A percentile compares a stretch with the other conserved stretches of the same genome.
Conservation (phyloP, 2,329 filamentous ascomycete species). For the Pezicula rhizophila region DNA sequence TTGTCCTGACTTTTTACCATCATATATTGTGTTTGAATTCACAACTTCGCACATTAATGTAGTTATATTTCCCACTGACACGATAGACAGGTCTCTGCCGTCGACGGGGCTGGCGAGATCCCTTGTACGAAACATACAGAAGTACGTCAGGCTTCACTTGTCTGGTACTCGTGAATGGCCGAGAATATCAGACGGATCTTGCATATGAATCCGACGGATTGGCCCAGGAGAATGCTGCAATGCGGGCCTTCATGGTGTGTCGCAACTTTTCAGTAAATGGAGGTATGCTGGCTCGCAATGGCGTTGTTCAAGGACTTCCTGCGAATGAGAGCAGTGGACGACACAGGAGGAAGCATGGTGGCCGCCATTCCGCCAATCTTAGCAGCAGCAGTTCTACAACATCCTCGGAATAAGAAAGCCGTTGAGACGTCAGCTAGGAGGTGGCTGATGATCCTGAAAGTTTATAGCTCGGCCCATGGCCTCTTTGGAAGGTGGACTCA, state of each 20-base stretch:
- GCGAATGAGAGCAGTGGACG: slow-evolving; percentile 31
- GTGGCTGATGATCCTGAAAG: slow-evolving; percentile 15
- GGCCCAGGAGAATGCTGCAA: slow-evolving; percentile 88
- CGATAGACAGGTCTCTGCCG: slow-evolving; percentile 73
- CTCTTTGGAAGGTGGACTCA: slow-evolving; percentile 9
- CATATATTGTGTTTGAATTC: slow-evolving; percentile 1
- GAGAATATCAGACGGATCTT: slow-evolving; percentile 89
- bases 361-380: slow-evolving; percentile 26
- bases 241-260: slow-evolving; percentile 96
- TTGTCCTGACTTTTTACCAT: neutral
- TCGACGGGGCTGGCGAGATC: slow-evolving; percentile 89
- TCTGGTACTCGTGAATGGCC: slow-evolving; percentile 89
- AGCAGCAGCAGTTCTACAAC: slow-evolving; percentile 29
- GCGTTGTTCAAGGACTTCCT: slow-evolving; percentile 61
- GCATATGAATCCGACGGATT: slow-evolving; percentile 75
- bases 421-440: slow-evolving; percentile 22
- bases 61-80: slow-evolving; percentile 19
- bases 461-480: slow-evolving; percentile 8
- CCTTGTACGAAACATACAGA: slow-evolving; percentile 77
- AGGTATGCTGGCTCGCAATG: slow-evolving; percentile 73
- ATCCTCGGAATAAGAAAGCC: slow-evolving; percentile 23
- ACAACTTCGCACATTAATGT: slow-evolving; percentile 7
- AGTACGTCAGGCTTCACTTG: slow-evolving; percentile 75
- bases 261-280: slow-evolving; percentile 96
- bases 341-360: slow-evolving; percentile 22